These are phyloP conservation scores for Tribonema minus DNA, from an alignment of 108 stramenopile species.

Conservation along the genomic window DNA sequence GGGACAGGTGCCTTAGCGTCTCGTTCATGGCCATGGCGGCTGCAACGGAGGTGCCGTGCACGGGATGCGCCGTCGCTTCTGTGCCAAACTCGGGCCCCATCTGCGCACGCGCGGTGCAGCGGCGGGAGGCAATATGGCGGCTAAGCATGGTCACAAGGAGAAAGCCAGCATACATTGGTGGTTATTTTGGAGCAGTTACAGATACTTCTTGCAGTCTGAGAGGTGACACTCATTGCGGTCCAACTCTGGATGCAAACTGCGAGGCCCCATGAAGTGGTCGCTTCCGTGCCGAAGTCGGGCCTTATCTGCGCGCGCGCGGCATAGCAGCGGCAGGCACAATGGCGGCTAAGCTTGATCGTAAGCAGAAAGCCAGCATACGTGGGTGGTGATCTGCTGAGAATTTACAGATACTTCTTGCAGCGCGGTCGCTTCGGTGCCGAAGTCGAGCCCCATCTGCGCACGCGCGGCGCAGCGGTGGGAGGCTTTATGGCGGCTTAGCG, in stretches of 20 bases:
- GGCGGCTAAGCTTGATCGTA: no score
- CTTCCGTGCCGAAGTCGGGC: constrained; percentile 13
- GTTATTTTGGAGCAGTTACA: no score
- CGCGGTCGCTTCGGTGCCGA: constrained; percentile 12
- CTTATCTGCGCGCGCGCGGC: no score
- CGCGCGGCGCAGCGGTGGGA: not conserved
- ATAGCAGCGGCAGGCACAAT: no score
- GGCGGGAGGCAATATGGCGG: not conserved
- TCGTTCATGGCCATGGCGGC: constrained; percentile 32
- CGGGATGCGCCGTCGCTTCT: not conserved
- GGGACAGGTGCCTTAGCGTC: constrained; percentile 19
- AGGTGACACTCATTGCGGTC: not conserved
- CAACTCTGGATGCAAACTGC: no score
- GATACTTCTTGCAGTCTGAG: no score
- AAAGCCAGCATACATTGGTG: no score
- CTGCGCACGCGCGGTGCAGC: not conserved
- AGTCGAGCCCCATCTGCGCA: not conserved
- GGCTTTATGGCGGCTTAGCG: not conserved
- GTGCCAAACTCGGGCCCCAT: constrained; percentile 22
- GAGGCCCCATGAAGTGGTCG: not conserved
- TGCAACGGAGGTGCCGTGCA: constrained; percentile 18
- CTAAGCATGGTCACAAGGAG: not conserved
- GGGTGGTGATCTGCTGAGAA: no score
- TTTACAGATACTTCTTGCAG: no score
- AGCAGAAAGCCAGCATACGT: no score